phyloP scores from a whole-genome alignment of 768 basidiomycete genomes.

The Pisolithus sp. region DNA sequence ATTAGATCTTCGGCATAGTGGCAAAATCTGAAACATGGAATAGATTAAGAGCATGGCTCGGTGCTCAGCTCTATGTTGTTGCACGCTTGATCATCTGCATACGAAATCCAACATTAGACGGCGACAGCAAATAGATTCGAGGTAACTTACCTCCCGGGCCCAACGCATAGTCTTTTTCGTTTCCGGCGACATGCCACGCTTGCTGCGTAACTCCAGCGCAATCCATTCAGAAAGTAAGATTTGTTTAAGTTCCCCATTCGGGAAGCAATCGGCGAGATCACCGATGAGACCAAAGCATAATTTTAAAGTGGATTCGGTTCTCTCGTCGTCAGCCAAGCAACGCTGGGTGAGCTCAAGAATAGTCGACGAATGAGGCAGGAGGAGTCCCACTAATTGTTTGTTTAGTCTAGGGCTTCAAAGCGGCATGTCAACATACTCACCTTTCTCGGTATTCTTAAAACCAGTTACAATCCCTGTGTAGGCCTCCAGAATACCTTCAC shows the following conservation, averaged over 20 bases:
- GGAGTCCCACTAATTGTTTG: conserved; percentile 14
- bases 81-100: conserved; percentile 73
- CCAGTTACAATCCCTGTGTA: conserved; percentile 93
- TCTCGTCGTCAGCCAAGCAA: conserved; percentile 75
- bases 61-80: conserved; percentile 50
- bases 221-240: conserved; percentile 76
- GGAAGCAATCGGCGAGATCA: conserved; percentile 87
- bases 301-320: conserved; percentile 70
- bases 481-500: conserved; percentile 95
- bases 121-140: neutral
- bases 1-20: conserved; percentile 48
- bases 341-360: conserved; percentile 81
- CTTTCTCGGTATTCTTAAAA: conserved; percentile 76
- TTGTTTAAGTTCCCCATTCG: conserved; percentile 74
- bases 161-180: conserved; percentile 88
- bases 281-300: conserved; percentile 83
- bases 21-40: conserved; percentile 24
- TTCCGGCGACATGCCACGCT: conserved; percentile 66
- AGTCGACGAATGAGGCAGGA: conserved; percentile 62
- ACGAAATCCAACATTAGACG: neutral
- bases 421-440: conserved; percentile 29
- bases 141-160: conserved; percentile 74
- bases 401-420: neutral
- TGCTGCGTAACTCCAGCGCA: conserved; percentile 63
- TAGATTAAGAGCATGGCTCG: conserved; percentile 18